A percentile compares a stretch with the other conserved stretches of the same genome.
These are phyloP conservation scores for Vigna unguiculata DNA, from an alignment of 306 rosid species.

Conservation along the genomic window DNA sequence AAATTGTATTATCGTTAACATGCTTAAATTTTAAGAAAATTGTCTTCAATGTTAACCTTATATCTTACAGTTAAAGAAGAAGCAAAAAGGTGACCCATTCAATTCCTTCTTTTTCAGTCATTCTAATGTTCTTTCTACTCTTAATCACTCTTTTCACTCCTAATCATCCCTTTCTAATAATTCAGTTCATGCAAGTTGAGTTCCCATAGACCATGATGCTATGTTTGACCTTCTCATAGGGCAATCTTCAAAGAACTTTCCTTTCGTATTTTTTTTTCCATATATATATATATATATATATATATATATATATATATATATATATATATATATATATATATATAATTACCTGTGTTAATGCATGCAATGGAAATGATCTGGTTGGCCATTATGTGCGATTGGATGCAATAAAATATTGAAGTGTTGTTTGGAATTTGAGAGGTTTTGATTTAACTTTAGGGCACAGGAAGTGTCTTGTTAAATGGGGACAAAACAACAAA, in stretches of 20 bases:
- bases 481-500: slow-evolving; percentile 61
- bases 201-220: slow-evolving; percentile 32
- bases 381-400: slow-evolving; percentile 64
- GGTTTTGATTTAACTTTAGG: slow-evolving; percentile 62
- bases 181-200: slow-evolving; percentile 18
- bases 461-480: slow-evolving; percentile 54
- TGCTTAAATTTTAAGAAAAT: neutral
- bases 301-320: neutral
- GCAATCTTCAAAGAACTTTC: no score
- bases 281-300: neutral
- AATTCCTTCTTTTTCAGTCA: slow-evolving; percentile 1
- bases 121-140: neutral
- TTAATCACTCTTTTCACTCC: neutral
- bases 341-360: slow-evolving; percentile 36
- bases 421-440: slow-evolving; percentile 35
- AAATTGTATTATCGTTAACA: neutral
- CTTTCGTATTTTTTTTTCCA: neutral
- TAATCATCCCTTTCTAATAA: slow-evolving; percentile 2
- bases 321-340: neutral
- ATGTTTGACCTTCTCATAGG: slow-evolving; percentile 20
- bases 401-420: slow-evolving; percentile 30
- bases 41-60: neutral
- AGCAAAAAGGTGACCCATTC: neutral
- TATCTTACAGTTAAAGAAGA: neutral
- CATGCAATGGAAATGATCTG: slow-evolving; percentile 54